These are phyloP conservation scores for Leccinum disarticulatum DNA, from an alignment of 768 basidiomycete species.

Conservation along the genomic window DNA sequence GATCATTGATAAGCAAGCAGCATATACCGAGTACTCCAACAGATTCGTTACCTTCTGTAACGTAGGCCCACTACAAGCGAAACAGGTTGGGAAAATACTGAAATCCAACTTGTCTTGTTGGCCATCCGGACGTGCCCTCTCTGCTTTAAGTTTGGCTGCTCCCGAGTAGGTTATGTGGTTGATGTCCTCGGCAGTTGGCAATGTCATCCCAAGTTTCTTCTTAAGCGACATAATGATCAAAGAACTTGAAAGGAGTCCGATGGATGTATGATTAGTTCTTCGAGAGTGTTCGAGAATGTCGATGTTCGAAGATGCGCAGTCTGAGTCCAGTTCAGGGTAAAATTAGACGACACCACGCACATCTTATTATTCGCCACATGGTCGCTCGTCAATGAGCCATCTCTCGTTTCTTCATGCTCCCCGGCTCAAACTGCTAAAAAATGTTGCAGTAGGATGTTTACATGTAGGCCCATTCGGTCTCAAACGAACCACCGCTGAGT, in stretches of 20 bases:
- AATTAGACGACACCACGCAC: background rate
- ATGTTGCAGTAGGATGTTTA: conserved; percentile 24
- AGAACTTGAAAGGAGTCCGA: background rate
- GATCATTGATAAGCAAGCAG: conserved; percentile 1
- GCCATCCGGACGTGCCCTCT: conserved; percentile 27
- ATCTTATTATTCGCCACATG: background rate
- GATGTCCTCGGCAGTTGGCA: conserved; percentile 28
- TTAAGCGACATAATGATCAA: conserved; percentile 18
- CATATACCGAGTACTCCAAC: background rate
- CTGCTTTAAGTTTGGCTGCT: conserved; percentile 30
- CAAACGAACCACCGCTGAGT: conserved; percentile 2
- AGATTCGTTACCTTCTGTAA: conserved; percentile 20
- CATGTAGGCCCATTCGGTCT: conserved; percentile 23
- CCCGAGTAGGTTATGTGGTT: conserved; percentile 28
- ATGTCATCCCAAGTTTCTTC: conserved; percentile 6
- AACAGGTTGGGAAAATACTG: conserved; percentile 24
- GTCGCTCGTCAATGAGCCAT: conserved; percentile 13
- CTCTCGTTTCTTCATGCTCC: conserved; percentile 15
- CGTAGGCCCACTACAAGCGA: conserved; percentile 20
- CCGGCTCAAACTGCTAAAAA: conserved; percentile 19
- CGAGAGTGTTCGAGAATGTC: background rate
- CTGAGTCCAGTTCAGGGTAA: background rate
- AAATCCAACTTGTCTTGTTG: conserved; percentile 32
- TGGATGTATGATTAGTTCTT: background rate
- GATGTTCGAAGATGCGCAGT: background rate